phyloP scores from a whole-genome alignment of 768 basidiomycete genomes.

The Tylopilus cervinicoccineus region DNA sequence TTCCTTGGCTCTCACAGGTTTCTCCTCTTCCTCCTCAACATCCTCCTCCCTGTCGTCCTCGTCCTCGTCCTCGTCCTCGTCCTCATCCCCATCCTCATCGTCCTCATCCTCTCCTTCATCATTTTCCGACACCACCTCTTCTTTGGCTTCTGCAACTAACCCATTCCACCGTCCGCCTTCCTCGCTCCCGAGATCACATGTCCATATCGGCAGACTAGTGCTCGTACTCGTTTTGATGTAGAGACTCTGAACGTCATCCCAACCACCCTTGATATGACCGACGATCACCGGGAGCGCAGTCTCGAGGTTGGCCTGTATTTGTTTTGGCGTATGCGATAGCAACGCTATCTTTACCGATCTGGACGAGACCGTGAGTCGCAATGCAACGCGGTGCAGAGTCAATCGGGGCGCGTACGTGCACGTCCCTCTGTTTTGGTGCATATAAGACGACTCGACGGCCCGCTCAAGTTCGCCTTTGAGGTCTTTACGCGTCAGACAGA shows the following conservation, averaged over 20 bases:
- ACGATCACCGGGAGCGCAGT: constrained; percentile 73
- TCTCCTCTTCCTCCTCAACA: background rate
- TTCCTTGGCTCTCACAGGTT: constrained; percentile 1
- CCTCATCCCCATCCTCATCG: background rate
- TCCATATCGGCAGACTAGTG: constrained; percentile 88
- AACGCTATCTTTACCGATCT: constrained; percentile 85
- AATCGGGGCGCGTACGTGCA: constrained; percentile 63
- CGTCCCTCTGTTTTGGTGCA: constrained; percentile 93
- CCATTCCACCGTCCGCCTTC: constrained; percentile 31
- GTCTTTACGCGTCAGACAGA: constrained; percentile 83
- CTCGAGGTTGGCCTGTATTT: constrained; percentile 76
- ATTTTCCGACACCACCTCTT: background rate
- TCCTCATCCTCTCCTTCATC: background rate
- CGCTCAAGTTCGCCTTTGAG: constrained; percentile 90
- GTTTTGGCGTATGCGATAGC: constrained; percentile 64
- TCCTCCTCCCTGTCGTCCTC: background rate
- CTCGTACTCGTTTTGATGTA: constrained; percentile 88
- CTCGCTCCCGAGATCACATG: constrained; percentile 59
- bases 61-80: background rate
- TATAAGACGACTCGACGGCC: constrained; percentile 91
- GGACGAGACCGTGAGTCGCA: background rate
- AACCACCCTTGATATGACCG: constrained; percentile 68
- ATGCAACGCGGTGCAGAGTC: background rate
- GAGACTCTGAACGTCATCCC: constrained; percentile 88
- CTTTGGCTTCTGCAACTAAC: constrained; percentile 17